Evolutionary conservation across 345 rosid species (phyloP), one percentile per base, ranked within the genome.

Genomic region (Gossypium thurberi): DNA sequence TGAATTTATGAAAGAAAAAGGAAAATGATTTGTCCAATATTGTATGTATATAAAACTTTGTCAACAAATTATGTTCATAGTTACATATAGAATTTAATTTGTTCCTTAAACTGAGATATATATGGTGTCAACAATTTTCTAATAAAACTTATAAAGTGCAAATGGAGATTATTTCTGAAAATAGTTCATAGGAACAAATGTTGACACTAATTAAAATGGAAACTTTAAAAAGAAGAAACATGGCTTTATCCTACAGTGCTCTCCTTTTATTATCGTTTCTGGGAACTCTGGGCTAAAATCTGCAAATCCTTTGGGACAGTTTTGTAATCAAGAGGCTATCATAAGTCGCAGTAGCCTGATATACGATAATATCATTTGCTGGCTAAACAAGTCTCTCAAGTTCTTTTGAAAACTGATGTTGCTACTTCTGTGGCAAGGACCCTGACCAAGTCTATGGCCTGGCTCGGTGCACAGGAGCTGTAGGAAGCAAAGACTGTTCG

Each of bases 391-490:
- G 85, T 83, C 72, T 65, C 85, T 8, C 70, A 75, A 63, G 75
- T 88, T 51, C 60, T 79, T 33, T 72, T 77, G 26, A 33, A 82
- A 33, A 89, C 85, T 23, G 88, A 77, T 69, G n/a, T 53, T 40
- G 75, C 84, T 9, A 74, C 80, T 23, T 82, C 23, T 62, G 53
- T 2, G 90, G 89, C 8, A 52, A 58, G 33, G 83, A 55, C 63
- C 57, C 66, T 15, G 84, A 82, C 64, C 83, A 14, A 70, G 87
- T 90, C 28, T 87, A 88, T 52, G 96, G 97, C 20, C 85, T 90
- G 1, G 88, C 89, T 9, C 92, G 86, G 71, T 87, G 97, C 82
- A 83, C 90, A 63, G 89, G 90, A 70, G 97, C 84, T 72, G 82
- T 87, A 14, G 75, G 83, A 81, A 70, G 69, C 37, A 23, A 77